These are phyloP conservation scores for Phoenix roebelenii DNA, from an alignment of 176 grass and related monocot species.

Conservation along the genomic window DNA sequence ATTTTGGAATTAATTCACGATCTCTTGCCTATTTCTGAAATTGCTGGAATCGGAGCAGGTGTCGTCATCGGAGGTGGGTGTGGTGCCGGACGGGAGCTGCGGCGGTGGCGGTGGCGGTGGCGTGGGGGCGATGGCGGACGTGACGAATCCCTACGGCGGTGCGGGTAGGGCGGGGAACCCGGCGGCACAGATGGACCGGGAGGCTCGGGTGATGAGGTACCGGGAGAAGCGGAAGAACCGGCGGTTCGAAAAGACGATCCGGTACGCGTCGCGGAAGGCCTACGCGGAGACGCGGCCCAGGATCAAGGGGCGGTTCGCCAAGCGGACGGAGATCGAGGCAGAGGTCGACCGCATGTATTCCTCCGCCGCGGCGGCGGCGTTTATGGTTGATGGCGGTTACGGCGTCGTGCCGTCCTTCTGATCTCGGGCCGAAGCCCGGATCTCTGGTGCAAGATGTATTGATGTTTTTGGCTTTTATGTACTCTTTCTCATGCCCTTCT, in stretches of 20 bases:
- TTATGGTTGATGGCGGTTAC: neutral
- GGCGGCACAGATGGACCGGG: neutral
- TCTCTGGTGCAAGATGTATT: too few species aligned
- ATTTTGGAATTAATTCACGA: neutral
- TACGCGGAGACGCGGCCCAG: conserved; percentile 14
- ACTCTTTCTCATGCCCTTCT: too few species aligned
- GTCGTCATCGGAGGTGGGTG: conserved; percentile 6
- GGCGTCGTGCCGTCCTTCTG: conserved; percentile 2
- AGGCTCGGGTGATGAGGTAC: conserved; percentile 6
- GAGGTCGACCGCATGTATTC: neutral
- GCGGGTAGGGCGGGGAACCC: neutral
- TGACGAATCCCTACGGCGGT: conserved; percentile 1
- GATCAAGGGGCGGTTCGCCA: conserved; percentile 10
- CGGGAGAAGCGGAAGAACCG: conserved; percentile 14
- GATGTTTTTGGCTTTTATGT: too few species aligned
- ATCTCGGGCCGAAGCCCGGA: neutral
- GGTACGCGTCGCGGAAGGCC: conserved; percentile 12
- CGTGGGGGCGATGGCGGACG: neutral
- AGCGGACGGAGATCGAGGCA: conserved; percentile 1
- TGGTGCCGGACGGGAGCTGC: conserved; percentile 10
- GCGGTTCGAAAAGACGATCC: conserved; percentile 12
- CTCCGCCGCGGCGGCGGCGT: neutral
- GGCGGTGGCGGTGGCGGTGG: neutral
- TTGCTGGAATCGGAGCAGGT: neutral
- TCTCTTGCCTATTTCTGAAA: neutral